These are phyloP conservation scores for Spathaspora sp. DNA, from an alignment of 805 yeast genomes.

Conservation along the genomic window DNA sequence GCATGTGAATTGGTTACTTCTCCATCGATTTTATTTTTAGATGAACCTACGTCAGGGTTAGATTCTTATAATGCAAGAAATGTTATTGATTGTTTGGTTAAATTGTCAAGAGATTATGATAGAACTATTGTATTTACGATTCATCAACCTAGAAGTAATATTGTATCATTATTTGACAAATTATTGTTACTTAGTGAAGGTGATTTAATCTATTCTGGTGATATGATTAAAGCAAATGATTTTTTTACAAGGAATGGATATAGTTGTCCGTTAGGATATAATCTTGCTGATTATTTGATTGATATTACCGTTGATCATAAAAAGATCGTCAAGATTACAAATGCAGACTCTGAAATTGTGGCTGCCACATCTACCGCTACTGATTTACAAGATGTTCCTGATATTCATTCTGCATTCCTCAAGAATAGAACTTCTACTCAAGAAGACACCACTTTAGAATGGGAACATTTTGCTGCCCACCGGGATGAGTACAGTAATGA, in stretches of 20 bases:
- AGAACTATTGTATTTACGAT: conserved; percentile 91
- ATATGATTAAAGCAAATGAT: conserved; percentile 67
- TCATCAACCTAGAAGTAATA: conserved; percentile 96
- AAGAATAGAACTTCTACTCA: conserved; percentile 20
- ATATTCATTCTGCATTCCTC: conserved; percentile 26
- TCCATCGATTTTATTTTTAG: conserved; percentile 69
- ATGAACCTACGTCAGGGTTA: conserved; percentile 93
- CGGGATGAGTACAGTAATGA: conserved; percentile 58
- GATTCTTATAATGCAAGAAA: conserved; percentile 92
- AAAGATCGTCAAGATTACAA: conserved; percentile 22
- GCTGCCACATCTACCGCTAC: conserved; percentile 10
- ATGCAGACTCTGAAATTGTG: conserved; percentile 10
- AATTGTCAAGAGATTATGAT: conserved; percentile 73
- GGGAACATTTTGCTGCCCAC: conserved; percentile 84
- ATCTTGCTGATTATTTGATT: conserved; percentile 88
- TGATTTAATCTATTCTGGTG: conserved; percentile 82
- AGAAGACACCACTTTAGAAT: conserved; percentile 67
- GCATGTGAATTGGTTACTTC: conserved; percentile 76
- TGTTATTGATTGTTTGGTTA: conserved; percentile 80
- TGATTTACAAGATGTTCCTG: conserved; percentile 12
- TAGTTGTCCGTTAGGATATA: conserved; percentile 83
- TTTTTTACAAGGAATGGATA: conserved; percentile 76
- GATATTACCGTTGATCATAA: conserved; percentile 77
- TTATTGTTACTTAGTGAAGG: conserved; percentile 81
- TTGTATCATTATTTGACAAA: conserved; percentile 86